Base-by-base conservation (phyloP, 257 asterid species). In the Coffea canephora region DNA sequence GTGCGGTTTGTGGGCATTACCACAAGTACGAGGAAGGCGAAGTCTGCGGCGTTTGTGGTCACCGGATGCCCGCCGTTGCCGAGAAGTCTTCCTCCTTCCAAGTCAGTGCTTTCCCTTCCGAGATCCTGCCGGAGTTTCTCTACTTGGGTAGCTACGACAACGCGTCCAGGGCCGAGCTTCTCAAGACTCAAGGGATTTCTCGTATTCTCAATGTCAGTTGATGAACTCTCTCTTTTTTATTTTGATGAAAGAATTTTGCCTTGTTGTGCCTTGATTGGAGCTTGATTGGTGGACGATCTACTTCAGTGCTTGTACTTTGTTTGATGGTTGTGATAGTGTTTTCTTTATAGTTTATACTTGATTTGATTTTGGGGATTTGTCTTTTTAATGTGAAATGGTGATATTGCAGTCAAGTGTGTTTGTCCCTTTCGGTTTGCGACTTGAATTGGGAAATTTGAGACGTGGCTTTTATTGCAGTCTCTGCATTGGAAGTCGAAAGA, bases 21-120 rank as follows among this genome's bases (percentile, higher is more conserved):
- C 98, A 94, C 89, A 94, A 94, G 91, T 92, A 90, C 86, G 97
- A 94, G 79, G 97, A 91, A 85, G 98, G 98, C 34, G 98, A 94
- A 86, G 91, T 88, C 3, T 94, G 98, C 78, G 92, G 97, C 78
- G 67, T 92, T 78, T 94, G 98, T 87, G 98, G 98, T 84, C 98
- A 94, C 89, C 95, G 97, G 21, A 82, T 87, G 91, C 82, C 92
- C 72, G 88, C 76, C 77, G 87, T 76, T 73, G 73, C 90, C 45
- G 97, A 91, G 41, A 84, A 81, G 69, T 69, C 85, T 18, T 27
- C 90, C 18, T 46, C 91, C 62, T 71, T 83, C 75, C 98, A 89
- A 74, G 83, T 88, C 82, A 91, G 98, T 88, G 97, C 98, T 73
- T 95, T 95, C 79, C 95, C 99, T 49, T 89, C 99, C 65, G 97